Base-by-base conservation (phyloP, 306 rosid species). In the Inga leiocalycina region DNA sequence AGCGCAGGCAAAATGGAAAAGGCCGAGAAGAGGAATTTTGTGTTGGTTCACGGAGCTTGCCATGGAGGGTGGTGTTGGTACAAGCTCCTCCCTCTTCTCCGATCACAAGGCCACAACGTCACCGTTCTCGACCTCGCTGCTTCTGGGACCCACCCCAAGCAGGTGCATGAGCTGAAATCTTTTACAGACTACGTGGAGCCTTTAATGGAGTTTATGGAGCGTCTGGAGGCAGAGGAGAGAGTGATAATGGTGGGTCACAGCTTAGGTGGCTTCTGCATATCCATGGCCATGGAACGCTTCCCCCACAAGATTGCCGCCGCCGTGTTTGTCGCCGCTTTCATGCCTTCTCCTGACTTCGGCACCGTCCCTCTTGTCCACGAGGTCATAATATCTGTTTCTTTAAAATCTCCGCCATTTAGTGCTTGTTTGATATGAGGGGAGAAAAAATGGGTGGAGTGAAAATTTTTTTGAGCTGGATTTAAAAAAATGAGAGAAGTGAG, bases 21-120 rank as follows among this genome's bases (percentile, higher is more conserved):
- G 9, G 49, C 10, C 19, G 12, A 9, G 70, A 30, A 11, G 67
- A 82, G 67, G 41, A 93, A 88, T 51, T 87, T 88, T n/a, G 91
- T 93, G 57, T 71, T 89, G 78, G 86, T 88, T 70, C 97, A 93
- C 43, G 95, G 95, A 45, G 82, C 90, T 0, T 64, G 90, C 34
- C 91, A 85, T 76, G 97, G 97, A 12, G 94, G 90, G 0, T 91
- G 97, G 94, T 83, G 91, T 64, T 93, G 97, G 94, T 90, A 85
- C 11, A 91, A 89, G 86, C 45, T 90, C 2, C 7, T 64, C 13
- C 45, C 85, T 51, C 24, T 80, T 68, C 69, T 91, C 32, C 82
- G 84, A 80, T 84, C 90, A 0, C 66, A 19, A 39, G 93, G 92
- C 22, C 92, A 86, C 80, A 8, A 62, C 30, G 93, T 90, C 14